phyloP scores from a whole-genome alignment of 305 asterid genomes.

The Ruellia speciosa region DNA sequence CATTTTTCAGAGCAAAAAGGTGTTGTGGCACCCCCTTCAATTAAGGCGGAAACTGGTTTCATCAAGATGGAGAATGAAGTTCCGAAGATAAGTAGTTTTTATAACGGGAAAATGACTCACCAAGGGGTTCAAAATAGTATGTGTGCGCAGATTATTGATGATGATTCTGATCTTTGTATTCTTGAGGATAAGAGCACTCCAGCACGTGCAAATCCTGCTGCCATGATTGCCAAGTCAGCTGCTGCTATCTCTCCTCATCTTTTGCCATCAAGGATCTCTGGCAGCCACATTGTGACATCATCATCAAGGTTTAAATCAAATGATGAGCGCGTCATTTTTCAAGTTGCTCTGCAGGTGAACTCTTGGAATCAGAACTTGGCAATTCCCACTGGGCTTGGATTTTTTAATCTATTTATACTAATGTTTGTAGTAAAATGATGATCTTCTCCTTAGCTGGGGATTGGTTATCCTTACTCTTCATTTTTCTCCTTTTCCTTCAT shows the following conservation, averaged over 20 bases:
- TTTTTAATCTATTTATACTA: background rate
- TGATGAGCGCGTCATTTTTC: slow-evolving; percentile 61
- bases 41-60: slow-evolving; percentile 25
- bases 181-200: slow-evolving; percentile 86
- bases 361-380: slow-evolving; percentile 17
- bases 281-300: slow-evolving; percentile 29
- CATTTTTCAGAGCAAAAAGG: slow-evolving; percentile 30
- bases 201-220: slow-evolving; percentile 29
- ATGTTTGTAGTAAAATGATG: background rate
- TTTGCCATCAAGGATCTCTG: slow-evolving; percentile 32
- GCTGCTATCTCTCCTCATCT: slow-evolving; percentile 32
- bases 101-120: slow-evolving; percentile 24
- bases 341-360: slow-evolving; percentile 84
- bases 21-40: slow-evolving; percentile 24
- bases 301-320: slow-evolving; percentile 51
- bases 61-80: slow-evolving; percentile 31
- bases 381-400: slow-evolving; percentile 17
- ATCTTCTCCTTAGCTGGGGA: background rate
- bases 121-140: slow-evolving; percentile 37
- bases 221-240: slow-evolving; percentile 32
- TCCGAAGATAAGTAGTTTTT: slow-evolving; percentile 22
- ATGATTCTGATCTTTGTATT: slow-evolving; percentile 70
- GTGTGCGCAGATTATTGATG: slow-evolving; percentile 33
- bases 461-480: background rate
- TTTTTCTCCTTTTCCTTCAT: background rate